Evolutionary conservation across 2,329 filamentous ascomycete genomes (phyloP).

Genomic region (Apiospora pterosperma): DNA sequence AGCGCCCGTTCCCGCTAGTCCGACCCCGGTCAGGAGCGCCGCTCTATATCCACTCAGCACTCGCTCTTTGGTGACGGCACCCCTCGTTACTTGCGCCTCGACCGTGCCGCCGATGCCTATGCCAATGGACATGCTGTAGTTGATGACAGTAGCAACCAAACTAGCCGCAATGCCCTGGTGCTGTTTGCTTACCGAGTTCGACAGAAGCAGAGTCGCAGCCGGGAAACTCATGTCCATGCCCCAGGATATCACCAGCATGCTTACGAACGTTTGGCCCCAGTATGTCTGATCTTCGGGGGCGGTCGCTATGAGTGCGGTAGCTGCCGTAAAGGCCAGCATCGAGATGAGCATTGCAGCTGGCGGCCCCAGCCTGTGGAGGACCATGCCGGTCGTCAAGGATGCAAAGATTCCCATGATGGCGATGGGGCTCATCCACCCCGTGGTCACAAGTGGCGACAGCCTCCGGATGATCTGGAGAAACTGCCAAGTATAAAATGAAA

Average conservation of each 20-base stretch:
- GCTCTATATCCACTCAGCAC: slow-evolving; percentile 19
- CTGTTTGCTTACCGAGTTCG: slow-evolving; percentile 43
- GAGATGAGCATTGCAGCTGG: slow-evolving; percentile 39
- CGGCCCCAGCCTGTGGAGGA: slow-evolving; percentile 25
- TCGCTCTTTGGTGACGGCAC: slow-evolving; percentile 6
- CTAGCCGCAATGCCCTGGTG: slow-evolving; percentile 26
- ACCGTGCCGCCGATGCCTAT: slow-evolving; percentile 65
- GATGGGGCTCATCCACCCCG: slow-evolving; percentile 25
- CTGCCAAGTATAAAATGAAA: slow-evolving; percentile 37
- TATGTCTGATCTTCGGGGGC: slow-evolving; percentile 55
- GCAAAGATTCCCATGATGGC: slow-evolving; percentile 20
- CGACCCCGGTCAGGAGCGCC: slow-evolving; percentile 19
- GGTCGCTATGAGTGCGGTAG: slow-evolving; percentile 40
- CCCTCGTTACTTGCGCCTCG: slow-evolving; percentile 38
- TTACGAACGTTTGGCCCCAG: slow-evolving; percentile 62
- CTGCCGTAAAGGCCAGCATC: slow-evolving; percentile 39
- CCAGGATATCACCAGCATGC: slow-evolving; percentile 54
- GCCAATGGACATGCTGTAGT: slow-evolving; percentile 65
- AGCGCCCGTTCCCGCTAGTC: slow-evolving; percentile 18
- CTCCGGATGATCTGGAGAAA: slow-evolving; percentile 32
- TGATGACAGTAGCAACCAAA: slow-evolving; percentile 51
- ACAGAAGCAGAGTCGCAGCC: slow-evolving; percentile 57
- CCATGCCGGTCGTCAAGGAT: slow-evolving; percentile 23
- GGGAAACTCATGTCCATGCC: slow-evolving; percentile 68
- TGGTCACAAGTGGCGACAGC: slow-evolving; percentile 28